A percentile compares a stretch with the other conserved stretches of the same genome.
Evolutionary conservation across 2,329 filamentous ascomycete species (phyloP).

Genomic region (Monosporascus cannonballus): DNA sequence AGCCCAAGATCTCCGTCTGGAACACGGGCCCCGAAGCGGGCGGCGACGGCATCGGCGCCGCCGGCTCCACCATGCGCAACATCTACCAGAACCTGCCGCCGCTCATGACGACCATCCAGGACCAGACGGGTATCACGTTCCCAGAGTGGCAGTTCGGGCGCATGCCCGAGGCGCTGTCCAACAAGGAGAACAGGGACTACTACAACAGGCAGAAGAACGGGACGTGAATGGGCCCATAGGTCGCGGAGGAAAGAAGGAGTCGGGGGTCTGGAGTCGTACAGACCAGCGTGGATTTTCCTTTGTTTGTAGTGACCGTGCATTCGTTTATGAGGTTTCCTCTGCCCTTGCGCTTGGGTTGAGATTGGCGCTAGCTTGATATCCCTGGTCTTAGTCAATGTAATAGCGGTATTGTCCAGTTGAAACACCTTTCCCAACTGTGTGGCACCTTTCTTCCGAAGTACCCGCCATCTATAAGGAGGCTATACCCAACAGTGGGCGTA

Average conservation of each 20-base stretch:
- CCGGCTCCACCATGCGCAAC: slow-evolving; percentile 63
- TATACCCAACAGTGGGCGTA: too few relatives aligned
- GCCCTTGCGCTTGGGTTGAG: too few relatives aligned
- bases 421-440: too few relatives aligned
- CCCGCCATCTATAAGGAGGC: too few relatives aligned
- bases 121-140: slow-evolving; percentile 78
- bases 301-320: not conserved
- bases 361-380: too few relatives aligned
- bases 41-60: slow-evolving; percentile 44
- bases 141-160: slow-evolving; percentile 69
- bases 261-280: too few relatives aligned
- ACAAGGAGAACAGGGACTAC: not conserved
- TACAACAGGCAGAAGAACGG: not conserved
- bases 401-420: too few relatives aligned
- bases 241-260: not conserved
- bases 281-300: not conserved
- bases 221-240: not conserved
- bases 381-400: too few relatives aligned
- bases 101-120: slow-evolving; percentile 77
- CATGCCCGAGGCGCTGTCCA: slow-evolving; percentile 21
- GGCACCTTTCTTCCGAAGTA: too few relatives aligned
- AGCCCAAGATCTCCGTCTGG: slow-evolving; percentile 90
- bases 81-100: slow-evolving; percentile 82
- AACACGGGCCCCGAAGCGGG: slow-evolving; percentile 59
- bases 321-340: too few relatives aligned